A percentile compares a stretch with the other conserved stretches of the same genome.
These are phyloP conservation scores for Colletotrichum echinochloae DNA, from an alignment of 2,329 filamentous ascomycete species.

Conservation along the genomic window DNA sequence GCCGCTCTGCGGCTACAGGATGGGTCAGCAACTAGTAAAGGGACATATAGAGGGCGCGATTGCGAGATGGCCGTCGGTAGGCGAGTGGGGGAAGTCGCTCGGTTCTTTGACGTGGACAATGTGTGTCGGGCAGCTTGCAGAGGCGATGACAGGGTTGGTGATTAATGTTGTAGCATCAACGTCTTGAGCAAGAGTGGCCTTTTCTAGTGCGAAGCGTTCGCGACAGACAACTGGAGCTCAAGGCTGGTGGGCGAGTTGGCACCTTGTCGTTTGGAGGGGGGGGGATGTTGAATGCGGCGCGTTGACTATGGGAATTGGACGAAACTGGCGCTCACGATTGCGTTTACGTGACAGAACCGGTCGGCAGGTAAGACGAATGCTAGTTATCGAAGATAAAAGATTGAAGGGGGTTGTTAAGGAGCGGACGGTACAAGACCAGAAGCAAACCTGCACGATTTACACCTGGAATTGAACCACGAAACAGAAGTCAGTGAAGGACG, in stretches of 20 bases:
- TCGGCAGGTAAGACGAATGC: conserved; percentile 44
- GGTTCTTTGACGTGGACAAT: conserved; percentile 28
- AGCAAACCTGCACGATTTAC: conserved; percentile 62
- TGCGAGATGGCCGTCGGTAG: conserved; percentile 34
- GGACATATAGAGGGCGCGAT: conserved; percentile 54
- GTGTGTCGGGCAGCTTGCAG: conserved; percentile 12
- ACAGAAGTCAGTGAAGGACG: conserved; percentile 43
- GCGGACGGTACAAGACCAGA: conserved; percentile 61
- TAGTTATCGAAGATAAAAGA: conserved; percentile 41
- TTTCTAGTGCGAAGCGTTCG: neutral
- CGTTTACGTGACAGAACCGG: conserved; percentile 31
- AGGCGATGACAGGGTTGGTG: conserved; percentile 24
- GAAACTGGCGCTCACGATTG: conserved; percentile 39
- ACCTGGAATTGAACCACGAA: conserved; percentile 68
- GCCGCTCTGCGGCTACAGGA: conserved; percentile 64
- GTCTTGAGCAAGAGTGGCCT: conserved; percentile 17
- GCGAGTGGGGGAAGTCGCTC: conserved; percentile 27
- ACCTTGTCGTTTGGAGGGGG: conserved; percentile 13
- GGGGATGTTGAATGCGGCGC: conserved; percentile 30
- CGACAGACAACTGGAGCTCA: neutral
- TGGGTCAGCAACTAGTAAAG: conserved; percentile 55
- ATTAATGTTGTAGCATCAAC: conserved; percentile 31
- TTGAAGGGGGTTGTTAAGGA: conserved; percentile 43
- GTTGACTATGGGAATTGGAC: conserved; percentile 37
- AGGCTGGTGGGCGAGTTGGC: neutral